Evolutionary conservation across 2,329 filamentous ascomycete species (phyloP), one percentile per base, ranked within the genome.

Genomic region (Aspergillus phoenicis): DNA sequence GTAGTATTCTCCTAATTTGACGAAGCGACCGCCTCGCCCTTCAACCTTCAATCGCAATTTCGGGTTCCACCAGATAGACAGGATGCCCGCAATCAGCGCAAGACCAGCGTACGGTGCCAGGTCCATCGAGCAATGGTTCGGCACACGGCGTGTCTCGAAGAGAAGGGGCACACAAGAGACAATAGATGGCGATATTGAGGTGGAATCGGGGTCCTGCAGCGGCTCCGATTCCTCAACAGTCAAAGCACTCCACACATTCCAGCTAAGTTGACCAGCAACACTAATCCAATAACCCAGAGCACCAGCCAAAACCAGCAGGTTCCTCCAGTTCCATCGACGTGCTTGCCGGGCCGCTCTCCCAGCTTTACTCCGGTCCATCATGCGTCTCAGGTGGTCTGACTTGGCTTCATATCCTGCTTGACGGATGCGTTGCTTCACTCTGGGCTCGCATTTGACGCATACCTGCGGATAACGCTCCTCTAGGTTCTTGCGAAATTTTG

Each of bases 391-490:
- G 64, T 92, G 85, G 67, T 96, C 91, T n/a, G 91, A 89, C 76
- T 91, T 91, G 28, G 93, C 93, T 33, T 88, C 89, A 72, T 96
- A 96, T 8, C 86, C 89, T 0, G 91, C 87, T 66, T 87, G 82
- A 22, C 85, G 83, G 56, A 97, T 87, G 62, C 87, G 85, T 38
- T 84, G 80, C 64, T 89, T 85, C 22, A 94, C 93, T 62, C 82
- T 86, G 5, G 88, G 89, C 64, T 91, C 89, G 76, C 95, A 99
- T 49, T 86, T 82, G 64, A 84, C 84, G 79, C 95, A 99, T 61
- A 97, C 89, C 71, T 95, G 92, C 0, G 95, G 95, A 72, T 97
- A 98, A 53, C 90, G 85, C 69, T 87, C 82, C 78, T 97, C 93
- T 17, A 97, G 82, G 55, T 88, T 83, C 63, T 82, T 83, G 63